Percentiles rank a stretch among this genome's conserved stretches.
phyloP scores from a whole-genome alignment of 2,329 filamentous ascomycete species.

The Grosmannia huntii region DNA sequence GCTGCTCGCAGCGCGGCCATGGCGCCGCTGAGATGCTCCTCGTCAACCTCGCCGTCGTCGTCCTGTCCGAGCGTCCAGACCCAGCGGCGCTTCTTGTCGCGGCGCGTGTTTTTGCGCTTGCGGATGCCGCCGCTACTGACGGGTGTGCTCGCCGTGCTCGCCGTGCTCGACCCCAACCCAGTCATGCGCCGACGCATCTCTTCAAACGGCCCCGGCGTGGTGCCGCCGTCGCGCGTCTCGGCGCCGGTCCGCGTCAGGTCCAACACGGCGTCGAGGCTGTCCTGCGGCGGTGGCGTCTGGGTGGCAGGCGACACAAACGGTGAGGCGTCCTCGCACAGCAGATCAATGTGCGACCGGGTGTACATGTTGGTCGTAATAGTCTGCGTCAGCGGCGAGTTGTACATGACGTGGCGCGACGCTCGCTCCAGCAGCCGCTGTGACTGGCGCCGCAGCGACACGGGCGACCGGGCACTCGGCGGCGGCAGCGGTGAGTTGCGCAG shows the following conservation, averaged over 20 bases:
- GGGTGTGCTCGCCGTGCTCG: slow-evolving; percentile 13
- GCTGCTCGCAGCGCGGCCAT: slow-evolving; percentile 14
- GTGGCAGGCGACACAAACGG: slow-evolving; percentile 31
- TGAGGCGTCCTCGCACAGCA: slow-evolving; percentile 44
- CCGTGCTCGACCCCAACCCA: slow-evolving; percentile 24
- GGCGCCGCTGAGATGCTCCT: slow-evolving; percentile 24
- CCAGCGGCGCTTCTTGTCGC: slow-evolving; percentile 51
- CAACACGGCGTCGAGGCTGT: no score
- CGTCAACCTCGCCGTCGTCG: slow-evolving; percentile 25
- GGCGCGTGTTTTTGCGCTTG: slow-evolving; percentile 40
- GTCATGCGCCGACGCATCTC: slow-evolving; percentile 48
- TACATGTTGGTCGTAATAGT: slow-evolving; percentile 52
- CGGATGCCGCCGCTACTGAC: slow-evolving; percentile 26
- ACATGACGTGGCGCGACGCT: slow-evolving; percentile 43
- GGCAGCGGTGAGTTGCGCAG: slow-evolving; percentile 53
- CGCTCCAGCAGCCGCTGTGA: slow-evolving; percentile 42
- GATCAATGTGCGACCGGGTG: slow-evolving; percentile 49
- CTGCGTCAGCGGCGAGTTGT: slow-evolving; percentile 49
- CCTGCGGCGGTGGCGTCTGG: slow-evolving; percentile 8
- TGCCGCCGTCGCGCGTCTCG: slow-evolving; percentile 46
- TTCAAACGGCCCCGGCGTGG: slow-evolving; percentile 50
- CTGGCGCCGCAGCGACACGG: slow-evolving; percentile 38
- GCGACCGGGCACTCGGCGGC: slow-evolving; percentile 34
- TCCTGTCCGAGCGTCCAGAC: slow-evolving; percentile 52
- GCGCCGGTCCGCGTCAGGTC: no score